Evolutionary conservation across 257 asterid species (phyloP).

Genomic region (Craterostigma plantagineum): DNA sequence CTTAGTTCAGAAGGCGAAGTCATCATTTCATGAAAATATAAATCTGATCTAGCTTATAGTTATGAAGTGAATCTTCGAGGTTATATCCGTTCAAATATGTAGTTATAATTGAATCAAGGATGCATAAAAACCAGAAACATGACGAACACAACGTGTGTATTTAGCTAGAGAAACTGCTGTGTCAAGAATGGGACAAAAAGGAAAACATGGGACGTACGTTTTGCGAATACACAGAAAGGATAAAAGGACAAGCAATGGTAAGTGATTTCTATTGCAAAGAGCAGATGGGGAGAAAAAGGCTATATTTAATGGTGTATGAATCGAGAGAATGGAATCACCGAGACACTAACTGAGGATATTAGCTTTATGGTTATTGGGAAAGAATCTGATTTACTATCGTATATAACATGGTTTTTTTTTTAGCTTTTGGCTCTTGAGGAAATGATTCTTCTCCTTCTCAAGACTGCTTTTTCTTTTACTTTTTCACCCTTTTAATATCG

Average conservation of each 20-base stretch:
- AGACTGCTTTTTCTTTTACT: not conserved
- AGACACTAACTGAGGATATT: slow-evolving; percentile 27
- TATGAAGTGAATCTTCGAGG: no score
- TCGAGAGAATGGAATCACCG: slow-evolving; percentile 25
- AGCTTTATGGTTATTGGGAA: slow-evolving; percentile 22
- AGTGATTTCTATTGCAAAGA: slow-evolving; percentile 25
- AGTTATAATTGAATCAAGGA: no score
- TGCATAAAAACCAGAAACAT: no score
- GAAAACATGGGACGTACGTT: slow-evolving; percentile 21
- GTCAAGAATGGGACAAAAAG: slow-evolving; percentile 17
- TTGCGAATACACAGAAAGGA: slow-evolving; percentile 45
- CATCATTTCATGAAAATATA: slow-evolving; percentile 23
- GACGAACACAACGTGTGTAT: no score
- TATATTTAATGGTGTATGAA: slow-evolving; percentile 21
- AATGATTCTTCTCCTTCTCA: slow-evolving; percentile 37
- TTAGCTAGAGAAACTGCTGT: no score
- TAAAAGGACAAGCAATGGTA: slow-evolving; percentile 12
- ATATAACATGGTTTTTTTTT: slow-evolving; percentile 6
- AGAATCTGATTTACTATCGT: slow-evolving; percentile 18
- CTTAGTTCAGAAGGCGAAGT: slow-evolving; percentile 49
- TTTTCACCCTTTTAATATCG: not conserved
- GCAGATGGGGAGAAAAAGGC: slow-evolving; percentile 39
- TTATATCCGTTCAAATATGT: no score
- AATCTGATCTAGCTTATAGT: no score
- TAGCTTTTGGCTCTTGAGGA: slow-evolving; percentile 5